phyloP scores from a whole-genome alignment of 352 stramenopile species.

The Aphanomyces euteiches region DNA sequence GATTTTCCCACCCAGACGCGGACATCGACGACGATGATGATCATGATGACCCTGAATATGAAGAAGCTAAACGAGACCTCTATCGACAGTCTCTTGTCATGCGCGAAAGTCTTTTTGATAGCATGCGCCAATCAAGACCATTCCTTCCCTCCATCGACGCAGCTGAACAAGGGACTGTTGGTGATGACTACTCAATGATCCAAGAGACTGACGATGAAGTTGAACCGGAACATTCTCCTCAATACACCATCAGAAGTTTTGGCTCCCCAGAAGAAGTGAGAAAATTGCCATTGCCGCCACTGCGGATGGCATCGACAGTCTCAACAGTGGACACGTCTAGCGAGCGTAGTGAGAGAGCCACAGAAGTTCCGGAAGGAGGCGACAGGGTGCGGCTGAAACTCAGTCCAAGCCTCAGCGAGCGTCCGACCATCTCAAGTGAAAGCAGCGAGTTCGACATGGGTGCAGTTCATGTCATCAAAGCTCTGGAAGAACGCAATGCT shows the following conservation, averaged over 20 bases:
- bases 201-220: constrained; percentile 23
- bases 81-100: constrained; percentile 70
- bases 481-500: constrained; percentile 73
- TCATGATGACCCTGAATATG: constrained; percentile 38
- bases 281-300: neutral
- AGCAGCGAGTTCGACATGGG: constrained; percentile 1
- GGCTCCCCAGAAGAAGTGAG: constrained; percentile 30
- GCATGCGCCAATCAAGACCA: constrained; percentile 6
- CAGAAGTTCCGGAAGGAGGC: neutral
- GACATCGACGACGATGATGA: constrained; percentile 13
- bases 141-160: neutral
- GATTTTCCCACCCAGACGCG: constrained; percentile 15
- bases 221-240: constrained; percentile 41
- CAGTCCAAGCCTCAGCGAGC: neutral
- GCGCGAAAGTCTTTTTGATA: constrained; percentile 57
- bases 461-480: constrained; percentile 32
- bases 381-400: neutral
- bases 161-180: neutral
- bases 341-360: neutral
- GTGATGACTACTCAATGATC: neutral
- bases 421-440: constrained; percentile 10
- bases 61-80: constrained; percentile 70
- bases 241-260: constrained; percentile 79
- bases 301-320: constrained; percentile 1
- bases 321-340: neutral